Base-by-base conservation (phyloP, 169 alveolate genomes). In the Cryptosporidium bovis region DNA sequence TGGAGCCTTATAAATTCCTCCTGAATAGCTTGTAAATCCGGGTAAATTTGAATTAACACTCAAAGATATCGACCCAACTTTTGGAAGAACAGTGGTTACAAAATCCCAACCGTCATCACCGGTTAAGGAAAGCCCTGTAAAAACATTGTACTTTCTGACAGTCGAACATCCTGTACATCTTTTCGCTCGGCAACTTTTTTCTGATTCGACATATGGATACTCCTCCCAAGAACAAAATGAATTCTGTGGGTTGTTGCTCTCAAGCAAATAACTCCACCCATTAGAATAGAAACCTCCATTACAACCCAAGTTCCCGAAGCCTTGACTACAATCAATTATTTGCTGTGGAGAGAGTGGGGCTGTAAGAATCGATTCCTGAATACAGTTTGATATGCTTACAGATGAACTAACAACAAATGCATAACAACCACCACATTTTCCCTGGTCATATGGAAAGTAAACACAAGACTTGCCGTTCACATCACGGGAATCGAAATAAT, bases 211-310 rank as follows among this genome's bases (percentile, higher is more conserved):
- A 62, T 77, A 77, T 60, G 87, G 87, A 34, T 77, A 77, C 46
- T 77, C 71, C 8, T 77, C 62, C 87, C 87, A 77, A 6, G 77
- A 60, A 24, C 87, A 77, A 44, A 77, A 58, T 31, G n/a, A 60
- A 16, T 77, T 77, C 15, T 20, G 34, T 13, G 87, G 71, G 2
- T 40, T 24, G 44, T 77, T 77, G 40, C 46, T 40, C 64, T 56
- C 69, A 3, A 77, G 64, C 15, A 62, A 27, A 44, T 77, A 77
- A 46, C 87, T 77, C 87, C 87, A 77, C 2, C 77, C 69, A 44
- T 77, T 77, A 0, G 87, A 56, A 46, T 77, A 77, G 44, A 77
- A 77, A n/a, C 87, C 87, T n/a, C 87, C 87, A 60, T 77, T 60
- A 27, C 87, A 77, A 40, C 87, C 87, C 18, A 60, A 29, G 34